Base-by-base conservation (phyloP, 305 asterid species). In the Solanum hybrid region DNA sequence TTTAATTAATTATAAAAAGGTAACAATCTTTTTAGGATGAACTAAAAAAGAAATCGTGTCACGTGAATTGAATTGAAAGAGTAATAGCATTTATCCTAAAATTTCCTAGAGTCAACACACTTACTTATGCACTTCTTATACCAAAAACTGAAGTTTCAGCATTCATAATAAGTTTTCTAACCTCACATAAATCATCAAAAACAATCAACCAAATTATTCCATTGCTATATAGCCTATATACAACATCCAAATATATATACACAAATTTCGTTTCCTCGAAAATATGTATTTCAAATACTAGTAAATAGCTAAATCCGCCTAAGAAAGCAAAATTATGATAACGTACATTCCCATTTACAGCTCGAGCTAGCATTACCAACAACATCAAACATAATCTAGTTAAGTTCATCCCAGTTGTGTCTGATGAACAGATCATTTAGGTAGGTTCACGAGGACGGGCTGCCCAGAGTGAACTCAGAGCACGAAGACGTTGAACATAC, bases 401-500 rank as follows among this genome's bases (percentile, higher is more conserved):
- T 76, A 51, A 65, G 26, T 45, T 73, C 81, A 81, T 68, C 75
- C 82, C 33, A 61, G 3, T 84, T 83, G 38, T 15, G 39, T 27
- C 76, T 29, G 10, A 31, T 29, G 26, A 31, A 20, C 22, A 79
- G 24, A 85, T 91, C 32, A 79, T 22, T 79, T 93, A 94, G 61
- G 89, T 86, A 7, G 91, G 89, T 70, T 93, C 94, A 22, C 65
- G 93, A 77, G 97, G 95, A 86, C 98, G 96, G 80, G 98, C 91
- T 4, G 95, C 92, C 99, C 99, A 97, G 51, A 97, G 95, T 10
- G 97, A 93, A 92, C 99, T 96, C 31, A 97, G 94, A 15, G 95
- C 94, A n/a, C 97, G 98, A 14, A 97, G 94, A 12, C 97, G 95
- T 89, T 94, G 95, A 83, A 95, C 96, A 86, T 95, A 95, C 92